Conservation (phyloP, 1,284 basidiomycete genomes). For the Trichosporon asahii region DNA sequence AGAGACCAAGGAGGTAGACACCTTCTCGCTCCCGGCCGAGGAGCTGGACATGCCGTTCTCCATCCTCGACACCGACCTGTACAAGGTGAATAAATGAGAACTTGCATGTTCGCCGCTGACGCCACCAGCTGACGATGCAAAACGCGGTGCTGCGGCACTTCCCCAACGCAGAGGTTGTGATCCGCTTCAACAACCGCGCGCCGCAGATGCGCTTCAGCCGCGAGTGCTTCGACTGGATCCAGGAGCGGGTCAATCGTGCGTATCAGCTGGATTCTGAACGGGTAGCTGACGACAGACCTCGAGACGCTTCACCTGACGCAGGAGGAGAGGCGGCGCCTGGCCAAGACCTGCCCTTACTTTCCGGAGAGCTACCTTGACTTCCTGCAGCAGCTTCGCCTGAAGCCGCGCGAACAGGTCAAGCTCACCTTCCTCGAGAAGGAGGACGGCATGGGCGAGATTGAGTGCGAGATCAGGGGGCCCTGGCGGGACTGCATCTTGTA, state of each 20-base stretch:
- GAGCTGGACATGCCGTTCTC: slow-evolving; percentile 57
- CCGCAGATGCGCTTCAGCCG: slow-evolving; percentile 68
- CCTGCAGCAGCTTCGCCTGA: slow-evolving; percentile 66
- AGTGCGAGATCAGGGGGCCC: slow-evolving; percentile 68
- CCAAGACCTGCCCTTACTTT: slow-evolving; percentile 71
- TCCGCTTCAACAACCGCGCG: slow-evolving; percentile 81
- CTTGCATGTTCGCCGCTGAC: background rate
- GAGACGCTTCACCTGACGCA: slow-evolving; percentile 61
- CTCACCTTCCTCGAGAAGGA: slow-evolving; percentile 60
- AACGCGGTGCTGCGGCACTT: slow-evolving; percentile 84
- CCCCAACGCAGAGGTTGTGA: slow-evolving; percentile 61
- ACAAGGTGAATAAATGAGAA: slow-evolving; percentile 64
- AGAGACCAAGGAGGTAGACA: background rate
- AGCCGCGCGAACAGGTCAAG: slow-evolving; percentile 71
- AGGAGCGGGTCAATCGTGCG: slow-evolving; percentile 66
- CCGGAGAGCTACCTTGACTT: slow-evolving; percentile 70
- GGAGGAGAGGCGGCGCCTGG: slow-evolving; percentile 69
- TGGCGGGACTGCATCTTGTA: slow-evolving; percentile 93
- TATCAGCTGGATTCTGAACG: slow-evolving; percentile 22
- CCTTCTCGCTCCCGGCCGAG: slow-evolving; percentile 18
- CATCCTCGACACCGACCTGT: slow-evolving; percentile 90
- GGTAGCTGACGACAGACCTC: slow-evolving; percentile 59
- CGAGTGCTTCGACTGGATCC: slow-evolving; percentile 65
- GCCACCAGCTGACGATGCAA: slow-evolving; percentile 88
- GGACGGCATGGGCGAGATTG: slow-evolving; percentile 61